phyloP scores from a whole-genome alignment of 1,139 yeast genomes.

The Nakaseomyces delphensis region DNA sequence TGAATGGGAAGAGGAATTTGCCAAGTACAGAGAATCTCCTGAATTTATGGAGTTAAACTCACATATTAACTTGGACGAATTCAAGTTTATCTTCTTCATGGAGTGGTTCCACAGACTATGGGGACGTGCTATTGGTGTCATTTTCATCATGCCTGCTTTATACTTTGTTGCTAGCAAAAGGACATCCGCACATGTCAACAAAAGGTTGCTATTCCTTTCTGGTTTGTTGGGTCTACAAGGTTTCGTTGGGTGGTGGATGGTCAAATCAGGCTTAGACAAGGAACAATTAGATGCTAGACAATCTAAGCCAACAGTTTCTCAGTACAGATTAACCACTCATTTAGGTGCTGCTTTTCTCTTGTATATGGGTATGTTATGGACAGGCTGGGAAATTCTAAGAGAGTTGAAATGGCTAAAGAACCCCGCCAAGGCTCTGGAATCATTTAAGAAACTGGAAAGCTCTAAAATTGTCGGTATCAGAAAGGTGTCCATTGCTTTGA shows the following conservation, averaged over 20 bases:
- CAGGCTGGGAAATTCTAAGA: conserved; percentile 74
- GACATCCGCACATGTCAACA: conserved; percentile 63
- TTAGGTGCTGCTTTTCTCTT: conserved; percentile 86
- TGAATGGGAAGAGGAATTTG: conserved; percentile 83
- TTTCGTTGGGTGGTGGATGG: conserved; percentile 99
- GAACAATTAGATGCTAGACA: conserved; percentile 69
- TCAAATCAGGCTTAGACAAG: conserved; percentile 85
- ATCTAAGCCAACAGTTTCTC: conserved; percentile 92
- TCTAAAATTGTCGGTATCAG: conserved; percentile 55
- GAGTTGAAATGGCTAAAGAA: conserved; percentile 62
- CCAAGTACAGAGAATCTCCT: conserved; percentile 74
- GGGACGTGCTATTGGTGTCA: conserved; percentile 83
- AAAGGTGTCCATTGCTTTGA: conserved; percentile 44
- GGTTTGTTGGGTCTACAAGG: conserved; percentile 86
- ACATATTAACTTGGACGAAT: conserved; percentile 84
- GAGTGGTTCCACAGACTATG: conserved; percentile 95
- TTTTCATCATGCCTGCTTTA: conserved; percentile 74
- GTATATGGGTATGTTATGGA: conserved; percentile 82
- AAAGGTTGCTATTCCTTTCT: conserved; percentile 61
- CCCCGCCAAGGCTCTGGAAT: conserved; percentile 46
- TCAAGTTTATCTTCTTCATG: conserved; percentile 90
- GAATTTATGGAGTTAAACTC: conserved; percentile 86
- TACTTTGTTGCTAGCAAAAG: conserved; percentile 63
- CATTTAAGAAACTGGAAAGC: conserved; percentile 46
- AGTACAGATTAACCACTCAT: conserved; percentile 88